Conservation (phyloP, 2,329 filamentous ascomycete genomes). For the Fusarium zealandicum region DNA sequence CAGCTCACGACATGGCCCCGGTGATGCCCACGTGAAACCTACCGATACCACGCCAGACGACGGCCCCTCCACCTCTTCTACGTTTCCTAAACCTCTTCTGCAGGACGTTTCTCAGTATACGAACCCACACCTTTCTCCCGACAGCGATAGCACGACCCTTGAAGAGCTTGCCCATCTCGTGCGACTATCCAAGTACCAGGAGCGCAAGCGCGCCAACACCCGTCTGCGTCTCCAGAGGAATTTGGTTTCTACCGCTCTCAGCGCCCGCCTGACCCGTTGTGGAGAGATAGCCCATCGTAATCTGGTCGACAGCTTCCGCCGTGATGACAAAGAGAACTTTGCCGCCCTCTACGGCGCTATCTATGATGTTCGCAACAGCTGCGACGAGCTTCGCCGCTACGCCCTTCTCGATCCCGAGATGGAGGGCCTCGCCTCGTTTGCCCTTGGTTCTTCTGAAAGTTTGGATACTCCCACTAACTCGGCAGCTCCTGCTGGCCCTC, state of each 20-base stretch:
- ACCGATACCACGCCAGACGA: constrained; percentile 50
- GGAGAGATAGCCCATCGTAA: constrained; percentile 78
- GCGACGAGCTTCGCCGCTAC: constrained; percentile 74
- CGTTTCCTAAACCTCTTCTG: constrained; percentile 61
- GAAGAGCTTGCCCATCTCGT: constrained; percentile 81
- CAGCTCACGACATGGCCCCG: constrained; percentile 41
- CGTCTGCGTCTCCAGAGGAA: constrained; percentile 77
- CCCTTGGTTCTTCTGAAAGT: constrained; percentile 56
- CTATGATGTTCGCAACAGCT: constrained; percentile 80
- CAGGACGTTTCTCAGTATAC: constrained; percentile 72
- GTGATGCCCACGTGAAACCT: constrained; percentile 41
- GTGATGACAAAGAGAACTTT: constrained; percentile 81
- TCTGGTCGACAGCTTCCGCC: constrained; percentile 78
- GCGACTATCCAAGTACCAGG: constrained; percentile 79
- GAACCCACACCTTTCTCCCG: constrained; percentile 65
- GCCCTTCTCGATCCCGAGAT: constrained; percentile 76
- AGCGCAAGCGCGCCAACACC: constrained; percentile 78
- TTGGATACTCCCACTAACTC: constrained; percentile 56
- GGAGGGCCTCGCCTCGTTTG: constrained; percentile 60
- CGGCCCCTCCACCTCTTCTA: constrained; percentile 49
- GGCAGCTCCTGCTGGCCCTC: constrained; percentile 47
- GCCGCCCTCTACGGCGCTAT: constrained; percentile 77
- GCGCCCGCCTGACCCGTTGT: constrained; percentile 75
- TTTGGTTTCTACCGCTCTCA: constrained; percentile 77
- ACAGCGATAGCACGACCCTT: constrained; percentile 72